A percentile compares a stretch with the other conserved stretches of the same genome.
Evolutionary conservation across 768 basidiomycete species (phyloP).

Genomic region (Harrya chromipes): DNA sequence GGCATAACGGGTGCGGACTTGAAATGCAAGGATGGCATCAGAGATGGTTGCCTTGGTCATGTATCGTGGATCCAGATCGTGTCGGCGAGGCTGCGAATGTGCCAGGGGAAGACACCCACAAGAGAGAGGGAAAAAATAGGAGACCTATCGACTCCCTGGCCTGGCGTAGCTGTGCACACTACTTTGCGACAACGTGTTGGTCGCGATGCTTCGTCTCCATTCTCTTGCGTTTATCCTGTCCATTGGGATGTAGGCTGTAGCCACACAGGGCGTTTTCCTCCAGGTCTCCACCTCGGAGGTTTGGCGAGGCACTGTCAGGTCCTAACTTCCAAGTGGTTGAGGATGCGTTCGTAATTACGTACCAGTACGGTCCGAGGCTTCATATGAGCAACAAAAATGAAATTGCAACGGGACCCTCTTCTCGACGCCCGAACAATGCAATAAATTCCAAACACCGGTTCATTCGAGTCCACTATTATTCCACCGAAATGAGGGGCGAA

Average conservation of each 20-base stretch:
- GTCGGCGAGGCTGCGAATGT: not conserved
- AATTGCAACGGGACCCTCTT: too few relatives aligned
- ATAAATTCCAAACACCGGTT: not conserved
- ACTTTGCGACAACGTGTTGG: slow-evolving; percentile 23
- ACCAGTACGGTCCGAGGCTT: slow-evolving; percentile 14
- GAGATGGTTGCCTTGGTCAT: not conserved
- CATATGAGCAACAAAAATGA: not conserved
- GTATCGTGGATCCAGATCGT: not conserved
- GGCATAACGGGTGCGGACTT: not conserved
- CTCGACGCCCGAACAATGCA: not conserved
- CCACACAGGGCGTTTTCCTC: not conserved
- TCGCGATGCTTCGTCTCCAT: slow-evolving; percentile 14
- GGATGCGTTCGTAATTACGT: too few relatives aligned
- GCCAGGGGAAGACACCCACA: not conserved
- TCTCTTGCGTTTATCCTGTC: slow-evolving; percentile 3
- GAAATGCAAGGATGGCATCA: not conserved
- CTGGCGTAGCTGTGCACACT: slow-evolving; percentile 5
- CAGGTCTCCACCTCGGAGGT: slow-evolving; percentile 9
- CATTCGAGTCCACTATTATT: not conserved
- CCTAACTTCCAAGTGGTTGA: too few relatives aligned
- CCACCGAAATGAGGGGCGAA: not conserved
- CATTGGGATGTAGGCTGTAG: slow-evolving; percentile 7
- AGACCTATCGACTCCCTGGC: not conserved
- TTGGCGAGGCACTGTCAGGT: not conserved
- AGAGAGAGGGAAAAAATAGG: not conserved